A percentile compares a stretch with the other conserved stretches of the same genome.
Evolutionary conservation across 2,329 filamentous ascomycete genomes (phyloP).

Genomic region (Pezicula rhizophila): DNA sequence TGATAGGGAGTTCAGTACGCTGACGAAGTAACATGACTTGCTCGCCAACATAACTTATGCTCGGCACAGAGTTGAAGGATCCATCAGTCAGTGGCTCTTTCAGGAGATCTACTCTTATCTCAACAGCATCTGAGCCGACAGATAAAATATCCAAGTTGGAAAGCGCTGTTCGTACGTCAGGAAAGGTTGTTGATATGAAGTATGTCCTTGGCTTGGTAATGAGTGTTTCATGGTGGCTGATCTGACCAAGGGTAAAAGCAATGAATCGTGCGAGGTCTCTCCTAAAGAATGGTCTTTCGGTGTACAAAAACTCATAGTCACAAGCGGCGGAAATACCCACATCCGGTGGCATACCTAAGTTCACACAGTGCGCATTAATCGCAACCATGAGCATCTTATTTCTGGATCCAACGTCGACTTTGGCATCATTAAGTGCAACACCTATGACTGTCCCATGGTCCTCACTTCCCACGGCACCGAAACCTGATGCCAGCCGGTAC

Average conservation of each 20-base stretch:
- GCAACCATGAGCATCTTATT: constrained; percentile 55
- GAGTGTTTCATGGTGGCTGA: constrained; percentile 69
- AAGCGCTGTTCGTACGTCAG: constrained; percentile 74
- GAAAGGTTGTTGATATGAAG: constrained; percentile 83
- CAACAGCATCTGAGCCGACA: constrained; percentile 79
- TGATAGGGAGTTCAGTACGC: constrained; percentile 81
- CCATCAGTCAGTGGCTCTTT: constrained; percentile 63
- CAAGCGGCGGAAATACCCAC: constrained; percentile 58
- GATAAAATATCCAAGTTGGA: constrained; percentile 84
- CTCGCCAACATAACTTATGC: constrained; percentile 76
- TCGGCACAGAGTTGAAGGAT: constrained; percentile 60
- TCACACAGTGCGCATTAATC: constrained; percentile 73
- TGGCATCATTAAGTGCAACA: constrained; percentile 51
- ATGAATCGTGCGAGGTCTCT: constrained; percentile 74
- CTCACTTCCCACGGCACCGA: constrained; percentile 46
- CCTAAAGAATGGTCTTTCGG: constrained; percentile 63
- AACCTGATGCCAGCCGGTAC: constrained; percentile 51
- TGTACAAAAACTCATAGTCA: constrained; percentile 85
- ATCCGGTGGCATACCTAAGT: constrained; percentile 64
- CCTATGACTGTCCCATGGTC: constrained; percentile 64
- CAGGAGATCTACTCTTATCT: constrained; percentile 76
- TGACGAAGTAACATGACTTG: constrained; percentile 81
- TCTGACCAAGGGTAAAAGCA: constrained; percentile 73
- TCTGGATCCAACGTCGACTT: constrained; percentile 50
- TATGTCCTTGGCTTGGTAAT: constrained; percentile 74